phyloP scores from a whole-genome alignment of 2,329 filamentous ascomycete genomes.

The Penicillium sclerotiorum region DNA sequence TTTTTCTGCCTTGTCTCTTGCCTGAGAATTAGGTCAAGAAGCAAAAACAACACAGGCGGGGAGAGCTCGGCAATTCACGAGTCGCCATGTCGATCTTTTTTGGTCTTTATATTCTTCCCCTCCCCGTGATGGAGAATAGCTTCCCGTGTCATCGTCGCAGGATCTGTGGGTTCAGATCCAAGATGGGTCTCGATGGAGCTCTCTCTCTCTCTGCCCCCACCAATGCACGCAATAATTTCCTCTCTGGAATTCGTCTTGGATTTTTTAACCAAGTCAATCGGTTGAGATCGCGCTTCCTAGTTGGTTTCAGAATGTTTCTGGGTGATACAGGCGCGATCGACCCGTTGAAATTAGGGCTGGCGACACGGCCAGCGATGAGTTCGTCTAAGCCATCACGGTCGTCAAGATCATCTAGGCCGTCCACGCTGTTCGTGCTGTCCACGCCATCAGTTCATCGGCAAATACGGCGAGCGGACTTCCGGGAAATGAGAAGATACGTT shows the following conservation, averaged over 20 bases:
- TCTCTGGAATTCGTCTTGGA: neutral
- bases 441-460: too few species aligned
- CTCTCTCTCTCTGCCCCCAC: neutral
- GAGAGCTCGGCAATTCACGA: constrained; percentile 11
- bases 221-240: neutral
- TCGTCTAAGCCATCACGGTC: too few species aligned
- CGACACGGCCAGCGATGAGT: neutral
- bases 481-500: too few species aligned
- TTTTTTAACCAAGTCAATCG: neutral
- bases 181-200: neutral
- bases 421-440: too few species aligned
- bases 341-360: neutral
- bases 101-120: neutral
- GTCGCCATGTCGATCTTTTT: neutral
- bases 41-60: neutral
- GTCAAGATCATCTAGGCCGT: too few species aligned
- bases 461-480: neutral
- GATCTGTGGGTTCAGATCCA: neutral
- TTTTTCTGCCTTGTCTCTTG: neutral
- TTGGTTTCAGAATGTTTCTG: constrained; percentile 20
- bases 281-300: constrained; percentile 8
- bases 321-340: constrained; percentile 3
- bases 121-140: neutral
- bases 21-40: neutral
- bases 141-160: neutral